Evolutionary conservation across 139 green algal species (phyloP), one percentile per base, ranked within the genome.

Genomic region (Klebsormidium nitens): DNA sequence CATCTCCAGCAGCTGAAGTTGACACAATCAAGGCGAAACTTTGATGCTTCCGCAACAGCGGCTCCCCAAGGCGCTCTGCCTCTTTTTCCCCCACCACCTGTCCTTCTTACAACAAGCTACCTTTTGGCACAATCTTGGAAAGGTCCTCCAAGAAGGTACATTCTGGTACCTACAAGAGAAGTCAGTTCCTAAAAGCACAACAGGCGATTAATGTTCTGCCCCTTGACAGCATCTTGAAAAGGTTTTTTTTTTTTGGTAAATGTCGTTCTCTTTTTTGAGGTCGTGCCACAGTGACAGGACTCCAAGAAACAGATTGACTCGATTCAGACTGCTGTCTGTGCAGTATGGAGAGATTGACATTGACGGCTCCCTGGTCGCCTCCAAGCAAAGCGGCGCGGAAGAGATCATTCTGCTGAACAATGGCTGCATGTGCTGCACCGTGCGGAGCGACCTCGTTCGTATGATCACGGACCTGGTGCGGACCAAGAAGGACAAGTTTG

Each of bases 271-370:
- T 14, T 14, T 26, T 14, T 26, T 50, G 42, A 50, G 42, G 11
- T 26, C 42, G 19, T 34, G 39, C 34, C 4, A 76, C 4, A 58
- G 76, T 29, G 74, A 59, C 46, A 73, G 59, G 42, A 50, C 42
- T 26, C 42, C 8, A 8, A 26, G 14, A 50, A 8, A 14, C 14
- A 50, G 11, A 50, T 14, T 50, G 42, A 50, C 42, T 26, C 52
- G 39, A n/a, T n/a, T n/a, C n/a, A n/a, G n/a, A n/a, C n/a, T n/a
- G n/a, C n/a, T n/a, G n/a, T 38, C 46, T 81, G 14, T 59, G 34
- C 80, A 95, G 92, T 97, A 96, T 86, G 93, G 93, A 2, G 90
- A 95, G 72, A 92, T 97, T 50, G 93, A 96, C 80, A 97, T 98
- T 63, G 93, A 98, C 84, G 61, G 69, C 48, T 63, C 66, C 3